Percentiles rank a stretch among this genome's conserved stretches.
phyloP scores from a whole-genome alignment of 2,329 filamentous ascomycete species.

The Claviceps humidiphila region DNA sequence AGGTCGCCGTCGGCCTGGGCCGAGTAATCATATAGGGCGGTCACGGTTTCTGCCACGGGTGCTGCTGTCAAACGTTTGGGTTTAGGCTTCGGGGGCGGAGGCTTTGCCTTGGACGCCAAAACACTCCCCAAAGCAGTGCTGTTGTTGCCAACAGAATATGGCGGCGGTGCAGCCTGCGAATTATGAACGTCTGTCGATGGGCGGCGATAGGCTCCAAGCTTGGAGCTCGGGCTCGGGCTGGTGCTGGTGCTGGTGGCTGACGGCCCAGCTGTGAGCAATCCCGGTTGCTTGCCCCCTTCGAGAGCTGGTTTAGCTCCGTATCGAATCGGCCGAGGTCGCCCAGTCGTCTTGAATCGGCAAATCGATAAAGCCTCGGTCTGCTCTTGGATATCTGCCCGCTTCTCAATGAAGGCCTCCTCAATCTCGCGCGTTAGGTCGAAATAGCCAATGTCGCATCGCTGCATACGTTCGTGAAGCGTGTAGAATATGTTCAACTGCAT shows the following conservation, averaged over 20 bases:
- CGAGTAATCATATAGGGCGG: conserved; percentile 90
- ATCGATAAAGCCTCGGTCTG: conserved; percentile 74
- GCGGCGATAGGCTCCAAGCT: conserved; percentile 22
- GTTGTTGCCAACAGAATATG: conserved; percentile 45
- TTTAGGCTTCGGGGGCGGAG: conserved; percentile 64
- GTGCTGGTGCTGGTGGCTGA: conserved; percentile 6
- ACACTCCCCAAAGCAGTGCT: conserved; percentile 30
- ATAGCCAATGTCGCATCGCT: conserved; percentile 91
- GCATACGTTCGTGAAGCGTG: conserved; percentile 96
- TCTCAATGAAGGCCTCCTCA: conserved; percentile 78
- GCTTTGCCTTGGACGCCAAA: conserved; percentile 49
- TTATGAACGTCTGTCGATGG: conserved; percentile 28
- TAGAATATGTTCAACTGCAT: conserved; percentile 99
- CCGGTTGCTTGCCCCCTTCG: conserved; percentile 33
- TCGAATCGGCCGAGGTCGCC: conserved; percentile 47
- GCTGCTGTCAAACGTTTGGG: conserved; percentile 56
- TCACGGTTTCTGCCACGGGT: conserved; percentile 62
- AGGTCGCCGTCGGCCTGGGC: conserved; percentile 90
- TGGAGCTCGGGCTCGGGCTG: conserved; percentile 15
- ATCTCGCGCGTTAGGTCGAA: conserved; percentile 87
- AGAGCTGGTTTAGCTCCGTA: conserved; percentile 43
- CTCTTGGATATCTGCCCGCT: conserved; percentile 79
- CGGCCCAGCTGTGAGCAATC: conserved; percentile 36
- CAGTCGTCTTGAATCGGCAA: conserved; percentile 82
- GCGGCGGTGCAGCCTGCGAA: conserved; percentile 46